Evolutionary conservation across 352 stramenopile genomes (phyloP), one percentile per base, ranked within the genome.

Genomic region (Globisporangium barbulae): DNA sequence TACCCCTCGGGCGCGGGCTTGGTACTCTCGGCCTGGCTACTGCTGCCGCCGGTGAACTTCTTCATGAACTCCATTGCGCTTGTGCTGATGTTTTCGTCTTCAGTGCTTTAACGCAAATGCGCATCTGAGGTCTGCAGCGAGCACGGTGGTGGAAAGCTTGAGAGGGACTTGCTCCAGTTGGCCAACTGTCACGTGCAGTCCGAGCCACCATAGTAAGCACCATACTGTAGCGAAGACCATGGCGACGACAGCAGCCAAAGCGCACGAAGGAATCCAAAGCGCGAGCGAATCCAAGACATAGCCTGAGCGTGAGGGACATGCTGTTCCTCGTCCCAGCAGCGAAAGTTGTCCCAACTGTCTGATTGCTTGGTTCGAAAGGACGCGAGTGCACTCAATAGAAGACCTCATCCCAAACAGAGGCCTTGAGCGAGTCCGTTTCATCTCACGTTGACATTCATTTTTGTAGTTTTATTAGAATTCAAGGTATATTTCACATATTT

Each of bases 31-130:
- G 22, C 74, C 60, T 44, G 50, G 50, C 8, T 28, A 15, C 50
- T 39, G 49, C 56, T 59, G 63, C 74, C 64, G 35, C 48, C 44
- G 7, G 64, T 68, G 19, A 78, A 59, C 59, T 71, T 66, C 64
- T 81, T 76, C 15, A 78, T 19, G 52, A 50, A 68, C 22, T 81
- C 73, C 73, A 80, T 80, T 39, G 1, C 31, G 5, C 21, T 35
- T 13, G 5, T 31, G 35, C 15, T 54, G 17, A 10, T 37, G 3
- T 7, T 4, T 5, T 61, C 3, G 2, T 41, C 8, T 52, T 42
- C 39, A 48, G 35, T 53, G 19, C 35, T 49, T 42, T 12, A 50
- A 12, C 35, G 59, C 59, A 64, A 64, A 64, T 44, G 47, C 47
- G 25, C 13, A 59, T 64, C 33, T 64, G 59, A 64, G 48, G n/a